phyloP scores from a whole-genome alignment of 2,329 filamentous ascomycete species.

The Aspergillus cejpii region DNA sequence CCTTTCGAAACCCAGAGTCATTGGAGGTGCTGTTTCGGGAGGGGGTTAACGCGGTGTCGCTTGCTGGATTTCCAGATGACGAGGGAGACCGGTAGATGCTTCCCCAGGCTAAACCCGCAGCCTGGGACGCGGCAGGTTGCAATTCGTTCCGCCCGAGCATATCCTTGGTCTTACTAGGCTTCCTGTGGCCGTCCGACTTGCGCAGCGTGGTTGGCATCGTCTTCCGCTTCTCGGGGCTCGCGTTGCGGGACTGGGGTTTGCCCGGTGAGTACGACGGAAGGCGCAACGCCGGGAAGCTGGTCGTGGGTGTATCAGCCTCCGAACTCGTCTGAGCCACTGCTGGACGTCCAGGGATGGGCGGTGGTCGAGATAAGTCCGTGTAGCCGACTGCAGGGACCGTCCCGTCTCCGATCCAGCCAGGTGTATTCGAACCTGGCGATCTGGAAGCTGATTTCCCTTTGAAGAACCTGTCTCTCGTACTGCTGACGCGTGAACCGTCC shows the following conservation, averaged over 20 bases:
- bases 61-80: slow-evolving; percentile 23
- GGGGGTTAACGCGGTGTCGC: slow-evolving; percentile 25
- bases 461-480: slow-evolving; percentile 17
- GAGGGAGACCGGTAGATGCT: slow-evolving; percentile 27
- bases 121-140: slow-evolving; percentile 54
- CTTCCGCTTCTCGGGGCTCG: slow-evolving; percentile 56
- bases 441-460: slow-evolving; percentile 26
- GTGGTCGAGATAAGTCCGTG: slow-evolving; percentile 68
- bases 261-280: slow-evolving; percentile 25
- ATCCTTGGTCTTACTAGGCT: slow-evolving; percentile 42
- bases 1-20: slow-evolving; percentile 23
- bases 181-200: slow-evolving; percentile 41
- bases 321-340: slow-evolving; percentile 18
- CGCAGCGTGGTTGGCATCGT: slow-evolving; percentile 53
- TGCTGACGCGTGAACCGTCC: slow-evolving; percentile 20
- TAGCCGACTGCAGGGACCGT: slow-evolving; percentile 77
- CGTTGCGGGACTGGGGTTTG: slow-evolving; percentile 49
- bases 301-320: slow-evolving; percentile 15
- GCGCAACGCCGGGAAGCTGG: slow-evolving; percentile 18
- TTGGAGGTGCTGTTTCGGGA: slow-evolving; percentile 26
- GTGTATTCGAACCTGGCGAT: slow-evolving; percentile 23
- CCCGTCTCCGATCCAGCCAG: slow-evolving; percentile 68
- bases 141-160: slow-evolving; percentile 35
- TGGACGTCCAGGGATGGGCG: slow-evolving; percentile 49
- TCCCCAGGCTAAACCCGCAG: slow-evolving; percentile 58